Percentiles rank a stretch among this genome's conserved stretches.
Evolutionary conservation across 805 yeast genomes (phyloP).

Genomic region (Danielia reshetovae): DNA sequence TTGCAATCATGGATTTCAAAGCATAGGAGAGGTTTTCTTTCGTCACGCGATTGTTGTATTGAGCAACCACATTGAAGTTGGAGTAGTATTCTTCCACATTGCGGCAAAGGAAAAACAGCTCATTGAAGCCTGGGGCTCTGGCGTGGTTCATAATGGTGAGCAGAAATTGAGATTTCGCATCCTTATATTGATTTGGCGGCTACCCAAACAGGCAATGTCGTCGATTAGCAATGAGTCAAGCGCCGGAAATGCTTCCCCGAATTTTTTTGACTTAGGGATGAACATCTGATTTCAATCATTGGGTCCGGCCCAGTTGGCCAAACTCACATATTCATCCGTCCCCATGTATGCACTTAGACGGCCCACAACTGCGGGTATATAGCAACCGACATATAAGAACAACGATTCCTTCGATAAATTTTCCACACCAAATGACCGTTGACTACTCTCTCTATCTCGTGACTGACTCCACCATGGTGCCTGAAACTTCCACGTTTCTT

Average conservation of each 20-base stretch:
- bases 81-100: constrained; percentile 16
- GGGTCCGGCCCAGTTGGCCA: too few relatives aligned
- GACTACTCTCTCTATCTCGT: constrained; percentile 72
- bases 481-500: constrained; percentile 50
- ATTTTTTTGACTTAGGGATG: too few relatives aligned
- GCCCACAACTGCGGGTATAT: constrained; percentile 9
- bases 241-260: too few relatives aligned
- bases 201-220: too few relatives aligned
- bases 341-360: constrained; percentile 15
- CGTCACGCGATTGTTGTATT: constrained; percentile 11
- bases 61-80: constrained; percentile 23
- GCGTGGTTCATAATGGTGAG: neutral
- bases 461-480: constrained; percentile 74
- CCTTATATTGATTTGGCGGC: too few relatives aligned
- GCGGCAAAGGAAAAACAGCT: constrained; percentile 20
- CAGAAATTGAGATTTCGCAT: too few relatives aligned
- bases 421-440: neutral
- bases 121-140: constrained; percentile 19
- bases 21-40: constrained; percentile 5
- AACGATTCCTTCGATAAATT: neutral
- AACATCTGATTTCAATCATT: too few relatives aligned
- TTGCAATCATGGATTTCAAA: constrained; percentile 1
- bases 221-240: too few relatives aligned
- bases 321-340: constrained; percentile 1
- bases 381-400: neutral